Evolutionary conservation across 1,284 basidiomycete genomes (phyloP).

Genomic region (Entoloma clypeatum): DNA sequence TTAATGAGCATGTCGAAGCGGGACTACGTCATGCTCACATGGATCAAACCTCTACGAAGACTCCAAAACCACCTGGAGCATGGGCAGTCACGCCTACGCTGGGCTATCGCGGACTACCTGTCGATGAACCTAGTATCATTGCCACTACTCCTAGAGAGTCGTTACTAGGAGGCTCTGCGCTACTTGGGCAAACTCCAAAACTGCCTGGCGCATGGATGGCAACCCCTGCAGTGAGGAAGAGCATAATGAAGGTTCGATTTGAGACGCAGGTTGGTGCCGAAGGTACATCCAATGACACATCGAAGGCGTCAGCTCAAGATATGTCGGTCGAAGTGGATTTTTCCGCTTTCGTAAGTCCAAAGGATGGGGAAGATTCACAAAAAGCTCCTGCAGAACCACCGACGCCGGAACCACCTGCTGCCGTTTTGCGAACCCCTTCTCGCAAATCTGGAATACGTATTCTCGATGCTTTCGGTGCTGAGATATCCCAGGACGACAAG

Average conservation of each 20-base stretch:
- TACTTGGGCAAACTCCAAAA: conserved; percentile 56
- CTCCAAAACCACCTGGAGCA: conserved; percentile 65
- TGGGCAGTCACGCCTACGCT: conserved; percentile 59
- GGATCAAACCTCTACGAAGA: conserved; percentile 44
- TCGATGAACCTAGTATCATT: conserved; percentile 26
- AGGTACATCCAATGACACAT: conserved; percentile 21
- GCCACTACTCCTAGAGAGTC: conserved; percentile 43
- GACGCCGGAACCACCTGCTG: conserved; percentile 20
- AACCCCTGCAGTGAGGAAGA: conserved; percentile 54
- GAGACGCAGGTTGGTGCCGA: conserved; percentile 40
- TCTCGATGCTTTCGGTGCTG: conserved; percentile 53
- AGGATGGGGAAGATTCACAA: no score
- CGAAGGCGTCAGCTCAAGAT: conserved; percentile 5
- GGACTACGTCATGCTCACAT: conserved; percentile 20
- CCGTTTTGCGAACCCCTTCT: conserved; percentile 35
- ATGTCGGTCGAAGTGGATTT: conserved; percentile 2
- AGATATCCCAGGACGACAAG: conserved; percentile 12
- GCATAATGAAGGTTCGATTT: conserved; percentile 59
- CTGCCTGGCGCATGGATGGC: conserved; percentile 68
- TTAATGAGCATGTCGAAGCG: conserved; percentile 10
- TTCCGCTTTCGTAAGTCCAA: neutral
- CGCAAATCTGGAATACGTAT: conserved; percentile 51
- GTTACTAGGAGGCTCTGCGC: conserved; percentile 39
- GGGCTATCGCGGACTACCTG: conserved; percentile 26
- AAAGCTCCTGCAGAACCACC: conserved; percentile 9